Conservation (phyloP, 2,329 filamentous ascomycete species). For the Trichoderma endophyticum region DNA sequence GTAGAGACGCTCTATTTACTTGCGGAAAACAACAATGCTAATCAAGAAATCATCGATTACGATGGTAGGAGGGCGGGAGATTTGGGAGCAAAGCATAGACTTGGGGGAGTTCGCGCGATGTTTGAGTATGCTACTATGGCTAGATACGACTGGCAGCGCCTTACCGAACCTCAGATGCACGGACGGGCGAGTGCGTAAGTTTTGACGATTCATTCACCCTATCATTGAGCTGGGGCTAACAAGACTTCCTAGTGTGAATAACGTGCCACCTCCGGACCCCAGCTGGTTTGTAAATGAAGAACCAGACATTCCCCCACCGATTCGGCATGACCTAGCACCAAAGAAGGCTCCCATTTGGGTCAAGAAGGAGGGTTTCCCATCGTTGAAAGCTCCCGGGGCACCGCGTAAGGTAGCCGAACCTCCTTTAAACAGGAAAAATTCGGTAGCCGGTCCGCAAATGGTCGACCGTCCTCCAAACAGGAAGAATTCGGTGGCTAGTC, state of each 20-base stretch:
- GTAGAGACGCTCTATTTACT: not conserved
- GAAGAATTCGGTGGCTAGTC: too few species aligned
- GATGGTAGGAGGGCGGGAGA: not conserved
- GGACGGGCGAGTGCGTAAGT: not conserved
- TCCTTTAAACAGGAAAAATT: not conserved
- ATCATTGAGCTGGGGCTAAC: not conserved
- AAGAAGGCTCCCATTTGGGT: not conserved
- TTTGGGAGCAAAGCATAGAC: not conserved
- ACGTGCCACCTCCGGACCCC: not conserved
- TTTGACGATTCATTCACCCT: not conserved
- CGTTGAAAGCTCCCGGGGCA: not conserved
- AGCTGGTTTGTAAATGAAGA: not conserved
- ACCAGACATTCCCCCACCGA: not conserved
- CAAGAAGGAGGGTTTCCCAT: not conserved
- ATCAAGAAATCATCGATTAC: not conserved
- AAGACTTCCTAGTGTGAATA: not conserved
- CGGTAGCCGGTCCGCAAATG: not conserved
- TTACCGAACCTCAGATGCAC: not conserved
- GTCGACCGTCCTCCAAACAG: not conserved
- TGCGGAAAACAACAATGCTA: not conserved
- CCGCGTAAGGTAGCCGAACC: not conserved
- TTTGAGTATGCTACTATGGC: conserved; percentile 9
- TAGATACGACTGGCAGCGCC: not conserved
- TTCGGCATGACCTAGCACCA: not conserved
- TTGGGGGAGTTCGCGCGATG: not conserved